These are phyloP conservation scores for Echria macrotheca DNA, from an alignment of 495 filamentous ascomycete genomes.

Conservation along the genomic window DNA sequence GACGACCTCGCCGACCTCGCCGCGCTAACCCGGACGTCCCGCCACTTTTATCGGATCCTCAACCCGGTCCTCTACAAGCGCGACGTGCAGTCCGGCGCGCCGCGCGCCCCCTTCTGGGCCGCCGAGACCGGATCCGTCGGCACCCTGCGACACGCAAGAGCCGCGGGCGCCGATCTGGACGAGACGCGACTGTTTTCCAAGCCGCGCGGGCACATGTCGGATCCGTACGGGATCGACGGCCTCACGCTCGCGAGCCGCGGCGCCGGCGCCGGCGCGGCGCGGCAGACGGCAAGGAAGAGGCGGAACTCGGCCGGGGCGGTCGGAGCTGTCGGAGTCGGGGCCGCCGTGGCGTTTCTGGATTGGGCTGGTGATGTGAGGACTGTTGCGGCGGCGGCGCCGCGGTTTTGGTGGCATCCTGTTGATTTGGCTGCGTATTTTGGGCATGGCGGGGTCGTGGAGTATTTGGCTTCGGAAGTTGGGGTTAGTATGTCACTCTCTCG, in stretches of 20 bases:
- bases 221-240: neutral
- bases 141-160: slow-evolving; percentile 3
- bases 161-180: slow-evolving; percentile 5
- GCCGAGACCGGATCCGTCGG: neutral
- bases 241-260: neutral
- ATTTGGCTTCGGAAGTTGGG: neutral
- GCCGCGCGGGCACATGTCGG: neutral
- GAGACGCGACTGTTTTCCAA: neutral
- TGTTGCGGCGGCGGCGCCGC: neutral
- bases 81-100: neutral
- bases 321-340: too few species aligned
- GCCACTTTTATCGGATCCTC: neutral
- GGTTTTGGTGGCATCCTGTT: slow-evolving; percentile 7
- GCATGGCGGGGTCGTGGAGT: neutral
- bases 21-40: neutral
- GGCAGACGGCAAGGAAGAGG: neutral
- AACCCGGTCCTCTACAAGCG: slow-evolving; percentile 9
- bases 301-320: neutral
- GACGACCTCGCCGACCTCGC: slow-evolving; percentile 2
- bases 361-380: neutral
- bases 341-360: neutral
- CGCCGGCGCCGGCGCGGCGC: neutral
- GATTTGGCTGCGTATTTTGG: neutral
- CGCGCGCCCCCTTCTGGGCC: slow-evolving; percentile 8
- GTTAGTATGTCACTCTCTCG: neutral